phyloP scores from a whole-genome alignment of 2,329 filamentous ascomycete species.

The Calonectria hongkongensis region DNA sequence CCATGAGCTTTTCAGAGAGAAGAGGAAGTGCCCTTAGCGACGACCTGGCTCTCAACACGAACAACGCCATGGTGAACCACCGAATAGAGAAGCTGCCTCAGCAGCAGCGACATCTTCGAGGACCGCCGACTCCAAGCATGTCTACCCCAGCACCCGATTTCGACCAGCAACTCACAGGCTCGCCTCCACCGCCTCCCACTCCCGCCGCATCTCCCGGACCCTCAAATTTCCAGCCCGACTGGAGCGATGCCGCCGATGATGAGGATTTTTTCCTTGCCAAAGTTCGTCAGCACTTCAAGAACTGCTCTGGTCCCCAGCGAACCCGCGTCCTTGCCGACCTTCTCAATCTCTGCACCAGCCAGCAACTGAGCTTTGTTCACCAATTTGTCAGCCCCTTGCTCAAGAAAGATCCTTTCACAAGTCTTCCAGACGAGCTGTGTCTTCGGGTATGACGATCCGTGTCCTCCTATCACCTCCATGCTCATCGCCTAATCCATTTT shows the following conservation, averaged over 20 bases:
- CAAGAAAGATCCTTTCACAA: conserved; percentile 97
- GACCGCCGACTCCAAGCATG: conserved; percentile 81
- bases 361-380: conserved; percentile 95
- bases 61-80: conserved; percentile 65
- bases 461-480: not conserved
- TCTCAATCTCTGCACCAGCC: conserved; percentile 94
- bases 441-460: conserved; percentile 80
- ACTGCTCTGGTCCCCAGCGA: conserved; percentile 83
- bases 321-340: conserved; percentile 90
- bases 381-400: conserved; percentile 95
- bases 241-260: conserved; percentile 85
- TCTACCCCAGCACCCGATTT: conserved; percentile 78
- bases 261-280: conserved; percentile 90
- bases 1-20: conserved; percentile 77
- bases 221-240: conserved; percentile 78
- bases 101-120: conserved; percentile 66
- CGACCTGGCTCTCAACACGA: conserved; percentile 73
- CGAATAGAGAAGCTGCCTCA: conserved; percentile 71
- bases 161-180: conserved; percentile 76
- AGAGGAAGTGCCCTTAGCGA: conserved; percentile 76
- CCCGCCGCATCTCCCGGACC: conserved; percentile 80
- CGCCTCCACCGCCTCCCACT: conserved; percentile 79
- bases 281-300: conserved; percentile 86
- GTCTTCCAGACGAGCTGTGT: conserved; percentile 93
- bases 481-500: conserved; percentile 27